phyloP scores from a whole-genome alignment of 768 basidiomycete genomes.

The Suillus fuscotomentosus region DNA sequence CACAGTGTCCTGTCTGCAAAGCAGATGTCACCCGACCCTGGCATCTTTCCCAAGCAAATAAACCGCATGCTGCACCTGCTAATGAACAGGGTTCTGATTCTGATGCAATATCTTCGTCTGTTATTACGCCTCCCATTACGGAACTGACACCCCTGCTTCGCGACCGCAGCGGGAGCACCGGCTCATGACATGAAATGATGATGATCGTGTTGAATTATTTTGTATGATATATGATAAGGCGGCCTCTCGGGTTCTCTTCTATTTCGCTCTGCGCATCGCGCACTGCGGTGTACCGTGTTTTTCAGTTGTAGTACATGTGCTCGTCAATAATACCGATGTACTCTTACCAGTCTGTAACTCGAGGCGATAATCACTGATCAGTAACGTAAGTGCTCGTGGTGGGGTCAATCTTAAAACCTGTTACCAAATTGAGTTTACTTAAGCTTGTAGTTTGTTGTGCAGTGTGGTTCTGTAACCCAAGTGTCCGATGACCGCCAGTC shows the following conservation, averaged over 20 bases:
- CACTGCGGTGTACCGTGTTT: background rate
- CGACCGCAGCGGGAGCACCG: conserved; percentile 13
- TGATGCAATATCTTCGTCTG: conserved; percentile 9
- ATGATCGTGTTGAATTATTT: conserved; percentile 17
- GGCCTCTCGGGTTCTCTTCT: background rate
- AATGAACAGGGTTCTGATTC: conserved; percentile 1
- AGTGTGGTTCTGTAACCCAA: background rate
- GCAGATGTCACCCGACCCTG: conserved; percentile 81
- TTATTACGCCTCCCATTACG: conserved; percentile 19
- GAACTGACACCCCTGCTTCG: conserved; percentile 35
- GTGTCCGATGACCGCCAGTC: background rate
- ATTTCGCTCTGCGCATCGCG: background rate
- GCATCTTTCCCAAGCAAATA: conserved; percentile 21
- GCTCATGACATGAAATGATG: conserved; percentile 12
- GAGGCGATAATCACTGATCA: background rate
- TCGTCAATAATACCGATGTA: background rate
- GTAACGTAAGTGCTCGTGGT: background rate
- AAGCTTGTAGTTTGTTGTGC: background rate
- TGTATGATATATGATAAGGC: conserved; percentile 23
- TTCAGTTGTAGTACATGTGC: background rate
- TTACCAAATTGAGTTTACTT: conserved; percentile 9
- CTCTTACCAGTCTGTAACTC: background rate
- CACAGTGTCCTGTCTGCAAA: conserved; percentile 89
- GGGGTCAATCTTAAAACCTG: background rate
- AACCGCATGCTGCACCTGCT: conserved; percentile 9